phyloP scores from a whole-genome alignment of 2,329 filamentous ascomycete genomes.

The Penicillium sp. region DNA sequence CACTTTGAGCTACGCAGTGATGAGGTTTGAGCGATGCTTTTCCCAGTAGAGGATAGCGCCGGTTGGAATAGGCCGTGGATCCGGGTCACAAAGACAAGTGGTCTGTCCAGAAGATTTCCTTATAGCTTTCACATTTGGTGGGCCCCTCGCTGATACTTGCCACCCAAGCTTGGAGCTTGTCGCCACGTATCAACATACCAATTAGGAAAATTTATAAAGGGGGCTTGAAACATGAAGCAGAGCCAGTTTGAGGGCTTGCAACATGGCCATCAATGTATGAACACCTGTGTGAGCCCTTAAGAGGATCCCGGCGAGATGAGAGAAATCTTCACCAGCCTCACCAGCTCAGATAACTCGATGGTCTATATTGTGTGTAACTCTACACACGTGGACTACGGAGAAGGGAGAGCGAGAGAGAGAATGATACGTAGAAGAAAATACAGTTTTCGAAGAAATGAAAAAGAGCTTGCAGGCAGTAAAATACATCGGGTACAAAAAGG shows the following conservation, averaged over 20 bases:
- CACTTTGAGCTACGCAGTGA: slow-evolving; percentile 6
- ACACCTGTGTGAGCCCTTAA: neutral
- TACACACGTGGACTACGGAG: neutral
- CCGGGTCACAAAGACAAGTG: neutral
- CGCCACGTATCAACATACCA: slow-evolving; percentile 3
- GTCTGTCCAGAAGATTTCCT: neutral
- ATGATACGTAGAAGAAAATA: slow-evolving; percentile 20
- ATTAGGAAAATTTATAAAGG: neutral
- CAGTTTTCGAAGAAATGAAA: slow-evolving; percentile 35
- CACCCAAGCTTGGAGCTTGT: neutral
- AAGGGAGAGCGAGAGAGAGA: neutral
- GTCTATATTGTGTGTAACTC: neutral
- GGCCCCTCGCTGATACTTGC: neutral
- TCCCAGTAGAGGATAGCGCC: neutral
- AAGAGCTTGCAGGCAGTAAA: slow-evolving; percentile 49
- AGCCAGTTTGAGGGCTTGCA: neutral
- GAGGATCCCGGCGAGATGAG: too few relatives aligned
- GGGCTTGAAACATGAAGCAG: neutral
- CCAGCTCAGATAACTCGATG: neutral
- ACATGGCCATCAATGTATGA: neutral
- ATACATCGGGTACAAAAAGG: slow-evolving; percentile 48
- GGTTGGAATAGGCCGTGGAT: neutral
- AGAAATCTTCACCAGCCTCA: neutral
- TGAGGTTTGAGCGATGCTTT: neutral
- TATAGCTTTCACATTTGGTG: neutral